Evolutionary conservation across 768 basidiomycete genomes (phyloP), one percentile per base, ranked within the genome.

Genomic region (Phaffia tasmanica): DNA sequence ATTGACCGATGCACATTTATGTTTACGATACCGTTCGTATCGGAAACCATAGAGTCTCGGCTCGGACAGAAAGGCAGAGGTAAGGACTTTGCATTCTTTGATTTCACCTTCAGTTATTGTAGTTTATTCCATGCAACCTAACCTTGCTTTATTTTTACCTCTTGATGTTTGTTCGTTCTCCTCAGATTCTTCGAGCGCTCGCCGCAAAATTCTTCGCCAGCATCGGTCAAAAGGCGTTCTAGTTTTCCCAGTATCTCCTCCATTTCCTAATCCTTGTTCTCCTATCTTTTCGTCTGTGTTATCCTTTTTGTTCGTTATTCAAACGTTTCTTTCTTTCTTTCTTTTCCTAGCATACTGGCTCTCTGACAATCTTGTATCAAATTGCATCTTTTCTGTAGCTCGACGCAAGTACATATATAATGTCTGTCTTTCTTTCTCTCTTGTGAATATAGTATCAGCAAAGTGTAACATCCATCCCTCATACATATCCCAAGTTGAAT

Each of bases 41-140:
- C n/a, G 11, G 11, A 42, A 42, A 42, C 11, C 11, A 42, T 11
- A 42, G 35, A 82, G 87, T 25, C 80, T 95, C 29, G 85, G 84
- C 21, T 82, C 84, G 2, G 79, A 78, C 60, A 86, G 92, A 80
- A 93, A 89, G 75, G 89, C 91, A 57, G 88, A 94, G 83, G 91
- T 89, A 58, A 72, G 70, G 79, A 73, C n/a, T 6, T 15, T 32
- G 27, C 15, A 11, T 53, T 55, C 21, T 16, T 21, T 58, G 54
- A 58, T 15, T 51, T 42, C 21, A 11, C 21, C 18, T 5, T 25
- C 32, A 56, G n/a, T 60, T 19, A 19, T 25, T 27, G 15, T 29
- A 18, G 19, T 61, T 16, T 32, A 19, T 14, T 19, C 3, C 15
- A 23, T 11, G 35, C 35, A 4, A 59, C 66, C 71, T 71, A 58